These are phyloP conservation scores for Colletotrichum siamense DNA, from an alignment of 2,329 filamentous ascomycete species.

Conservation along the genomic window DNA sequence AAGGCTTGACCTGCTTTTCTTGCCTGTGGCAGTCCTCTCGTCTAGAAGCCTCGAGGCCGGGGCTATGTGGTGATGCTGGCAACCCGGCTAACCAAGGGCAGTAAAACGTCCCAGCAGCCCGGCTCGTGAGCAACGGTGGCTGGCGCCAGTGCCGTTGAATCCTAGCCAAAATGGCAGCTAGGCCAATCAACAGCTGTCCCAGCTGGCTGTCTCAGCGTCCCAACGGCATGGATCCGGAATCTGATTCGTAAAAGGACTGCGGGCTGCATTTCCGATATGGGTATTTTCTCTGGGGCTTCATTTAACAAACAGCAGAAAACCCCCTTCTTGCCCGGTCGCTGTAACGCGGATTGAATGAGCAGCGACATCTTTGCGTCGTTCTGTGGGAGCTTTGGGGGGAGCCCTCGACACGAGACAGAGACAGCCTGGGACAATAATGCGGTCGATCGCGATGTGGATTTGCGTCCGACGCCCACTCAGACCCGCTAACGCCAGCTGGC, in stretches of 20 bases:
- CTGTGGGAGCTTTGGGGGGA: neutral
- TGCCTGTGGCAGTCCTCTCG: neutral
- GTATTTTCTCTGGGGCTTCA: neutral
- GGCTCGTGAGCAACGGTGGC: conserved; percentile 8
- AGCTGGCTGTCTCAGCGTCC: conserved; percentile 9
- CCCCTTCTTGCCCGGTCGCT: neutral
- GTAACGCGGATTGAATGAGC: neutral
- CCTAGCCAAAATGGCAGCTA: neutral
- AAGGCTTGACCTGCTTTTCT: neutral
- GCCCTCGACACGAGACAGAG: neutral
- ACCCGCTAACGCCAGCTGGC: neutral
- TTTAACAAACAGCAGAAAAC: neutral
- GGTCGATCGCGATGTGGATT: conserved; percentile 1
- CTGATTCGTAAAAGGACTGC: conserved; percentile 13
- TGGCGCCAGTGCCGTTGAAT: conserved; percentile 10
- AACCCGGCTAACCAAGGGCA: neutral
- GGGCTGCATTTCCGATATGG: conserved; percentile 16
- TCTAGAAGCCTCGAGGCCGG: neutral
- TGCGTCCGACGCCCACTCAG: neutral
- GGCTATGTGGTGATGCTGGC: neutral
- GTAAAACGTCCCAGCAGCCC: conserved; percentile 1
- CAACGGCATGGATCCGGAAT: conserved; percentile 19
- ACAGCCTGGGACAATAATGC: neutral
- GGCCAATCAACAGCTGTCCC: conserved; percentile 4
- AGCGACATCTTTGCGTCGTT: neutral